Evolutionary conservation across 2,329 filamentous ascomycete species (phyloP).

Genomic region (Arthrobotrys entomopaga): DNA sequence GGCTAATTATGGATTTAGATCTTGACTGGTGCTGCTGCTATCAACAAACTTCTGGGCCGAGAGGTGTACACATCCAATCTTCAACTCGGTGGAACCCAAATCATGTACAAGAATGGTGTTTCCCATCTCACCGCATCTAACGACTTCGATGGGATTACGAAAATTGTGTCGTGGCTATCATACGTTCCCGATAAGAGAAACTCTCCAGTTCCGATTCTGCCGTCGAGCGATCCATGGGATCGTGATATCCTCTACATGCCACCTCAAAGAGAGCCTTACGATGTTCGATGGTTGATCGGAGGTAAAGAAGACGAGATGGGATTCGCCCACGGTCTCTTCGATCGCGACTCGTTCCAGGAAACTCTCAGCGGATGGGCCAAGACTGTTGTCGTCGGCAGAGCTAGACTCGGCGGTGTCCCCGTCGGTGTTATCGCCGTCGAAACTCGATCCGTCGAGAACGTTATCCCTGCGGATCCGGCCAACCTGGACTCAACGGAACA

Average conservation of each 20-base stretch:
- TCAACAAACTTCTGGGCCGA: constrained; percentile 97
- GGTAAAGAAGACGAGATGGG: constrained; percentile 86
- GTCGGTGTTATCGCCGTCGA: constrained; percentile 98
- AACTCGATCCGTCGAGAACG: constrained; percentile 94
- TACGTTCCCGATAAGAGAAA: constrained; percentile 96
- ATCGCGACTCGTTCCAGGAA: constrained; percentile 96
- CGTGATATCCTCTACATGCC: constrained; percentile 86
- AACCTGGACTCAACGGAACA: constrained; percentile 99
- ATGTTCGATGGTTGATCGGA: constrained; percentile 91
- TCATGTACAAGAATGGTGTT: constrained; percentile 99
- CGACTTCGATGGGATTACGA: constrained; percentile 96
- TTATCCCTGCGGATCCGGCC: constrained; percentile 93
- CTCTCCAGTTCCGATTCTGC: constrained; percentile 89
- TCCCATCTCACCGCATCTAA: constrained; percentile 98
- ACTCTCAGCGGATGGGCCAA: constrained; percentile 95
- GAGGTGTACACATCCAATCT: constrained; percentile 99
- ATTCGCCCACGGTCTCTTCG: constrained; percentile 91
- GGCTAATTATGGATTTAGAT: constrained; percentile 65
- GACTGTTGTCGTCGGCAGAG: constrained; percentile 95
- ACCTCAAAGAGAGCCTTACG: constrained; percentile 83
- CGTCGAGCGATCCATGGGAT: constrained; percentile 87
- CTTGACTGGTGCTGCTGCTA: constrained; percentile 92
- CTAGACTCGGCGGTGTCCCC: constrained; percentile 94
- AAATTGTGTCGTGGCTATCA: constrained; percentile 98
- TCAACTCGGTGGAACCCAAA: constrained; percentile 99